Percentiles rank a stretch among this genome's conserved stretches.
These are phyloP conservation scores for Fusarium sp. DNA, from an alignment of 2,329 filamentous ascomycete species.

Conservation along the genomic window DNA sequence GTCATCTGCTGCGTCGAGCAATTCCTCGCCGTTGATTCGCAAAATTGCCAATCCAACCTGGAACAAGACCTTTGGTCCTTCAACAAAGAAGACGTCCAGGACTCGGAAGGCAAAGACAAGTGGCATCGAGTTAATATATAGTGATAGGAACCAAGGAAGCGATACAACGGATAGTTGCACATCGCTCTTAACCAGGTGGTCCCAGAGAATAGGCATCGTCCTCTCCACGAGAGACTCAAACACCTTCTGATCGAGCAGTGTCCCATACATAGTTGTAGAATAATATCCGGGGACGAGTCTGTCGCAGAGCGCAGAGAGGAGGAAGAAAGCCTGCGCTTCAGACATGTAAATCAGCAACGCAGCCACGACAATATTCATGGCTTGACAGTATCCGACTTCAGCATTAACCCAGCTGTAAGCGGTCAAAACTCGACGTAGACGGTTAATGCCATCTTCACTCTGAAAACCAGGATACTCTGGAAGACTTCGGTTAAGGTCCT, in stretches of 20 bases:
- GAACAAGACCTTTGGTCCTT: slow-evolving; percentile 97
- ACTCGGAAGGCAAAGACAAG: slow-evolving; percentile 97
- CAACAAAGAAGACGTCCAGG: slow-evolving; percentile 97
- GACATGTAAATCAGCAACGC: slow-evolving; percentile 99
- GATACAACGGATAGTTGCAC: slow-evolving; percentile 98
- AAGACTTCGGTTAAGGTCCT: slow-evolving; percentile 95
- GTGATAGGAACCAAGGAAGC: slow-evolving; percentile 95
- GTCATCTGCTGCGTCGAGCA: slow-evolving; percentile 93
- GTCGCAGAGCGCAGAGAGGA: slow-evolving; percentile 92
- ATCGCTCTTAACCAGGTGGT: slow-evolving; percentile 96
- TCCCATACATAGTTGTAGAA: slow-evolving; percentile 99
- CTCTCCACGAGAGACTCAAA: slow-evolving; percentile 99
- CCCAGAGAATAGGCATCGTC: slow-evolving; percentile 98
- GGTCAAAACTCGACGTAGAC: slow-evolving; percentile 90
- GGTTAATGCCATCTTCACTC: slow-evolving; percentile 92
- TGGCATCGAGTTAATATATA: slow-evolving; percentile 99
- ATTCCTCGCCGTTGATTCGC: slow-evolving; percentile 95
- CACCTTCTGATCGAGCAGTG: slow-evolving; percentile 94
- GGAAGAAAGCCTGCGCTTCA: slow-evolving; percentile 94
- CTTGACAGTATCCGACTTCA: slow-evolving; percentile 98
- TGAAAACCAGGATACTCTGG: slow-evolving; percentile 98
- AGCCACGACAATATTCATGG: slow-evolving; percentile 99
- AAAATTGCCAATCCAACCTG: slow-evolving; percentile 97
- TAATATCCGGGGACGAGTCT: slow-evolving; percentile 96
- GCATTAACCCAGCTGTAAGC: slow-evolving; percentile 98